Base-by-base conservation (phyloP, 2,329 filamentous ascomycete species). In the Myotisia sp. region DNA sequence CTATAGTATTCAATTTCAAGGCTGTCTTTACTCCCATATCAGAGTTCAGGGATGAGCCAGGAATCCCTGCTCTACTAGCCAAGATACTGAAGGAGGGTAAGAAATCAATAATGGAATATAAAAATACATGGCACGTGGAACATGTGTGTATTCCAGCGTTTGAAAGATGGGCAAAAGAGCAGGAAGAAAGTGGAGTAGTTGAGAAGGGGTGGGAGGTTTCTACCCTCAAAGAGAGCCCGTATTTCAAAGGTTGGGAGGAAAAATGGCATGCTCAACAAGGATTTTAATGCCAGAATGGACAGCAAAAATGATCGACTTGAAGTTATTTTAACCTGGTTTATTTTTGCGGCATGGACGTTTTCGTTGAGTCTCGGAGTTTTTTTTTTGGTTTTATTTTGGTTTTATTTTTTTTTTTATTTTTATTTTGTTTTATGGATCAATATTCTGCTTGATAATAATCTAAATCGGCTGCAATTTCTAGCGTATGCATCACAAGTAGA, bases 1-100 rank as follows among this genome's bases (percentile, higher is more conserved):
- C 70, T 0, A 63, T 92, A 1, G 70, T 84, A 0, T 92, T 92
- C 62, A 92, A 90, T 54, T 92, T 87, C 69, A 92, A 87, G 50
- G 82, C 79, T 0, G 55, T 90, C 0, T 92, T 92, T 55, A 90
- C 82, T 0, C 79, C 79, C 0, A 53, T 92, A 0, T 52, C 65
- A 0, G 73, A 79, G 42, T 74, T 92, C 37, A 62, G 70, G 2
- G 65, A 79, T 37, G 84, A 92, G 52, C 71, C 79, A 0, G 79
- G 74, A 29, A 60, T 92, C n/a, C 84, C 84, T 0, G 70, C 69
- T 0, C 51, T 92, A 4, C 34, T 84, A 2, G 54, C 74, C 2
- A 80, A 78, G 55, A 60, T 90, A 1, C 46, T 87, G n/a, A 68
- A 63, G 13, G 73, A 82, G 19, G 80, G 77, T 2, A 84, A 84